Evolutionary conservation across 1,284 basidiomycete species (phyloP), one percentile per base, ranked within the genome.

Genomic region (Cryptococcus hybrid): DNA sequence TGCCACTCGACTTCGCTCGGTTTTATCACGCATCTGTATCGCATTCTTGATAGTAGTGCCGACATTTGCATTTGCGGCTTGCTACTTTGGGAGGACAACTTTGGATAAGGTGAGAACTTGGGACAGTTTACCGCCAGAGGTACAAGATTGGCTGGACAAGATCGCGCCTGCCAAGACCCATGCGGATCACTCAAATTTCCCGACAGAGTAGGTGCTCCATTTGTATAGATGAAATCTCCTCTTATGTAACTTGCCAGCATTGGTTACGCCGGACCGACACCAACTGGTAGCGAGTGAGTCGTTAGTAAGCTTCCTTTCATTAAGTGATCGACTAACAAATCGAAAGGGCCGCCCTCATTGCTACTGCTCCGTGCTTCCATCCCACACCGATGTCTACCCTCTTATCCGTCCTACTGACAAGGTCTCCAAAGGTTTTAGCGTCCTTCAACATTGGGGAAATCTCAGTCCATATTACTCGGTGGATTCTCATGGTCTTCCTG

Each of bases 181-280:
- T n/a, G 60, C 64, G 12, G 64, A 74, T 50, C 50, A 66, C 54
- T 61, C 61, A 5, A 59, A 67, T 45, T 78, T 78, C 60, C 76
- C 76, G 0, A 75, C 71, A 5, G 58, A 76, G 76, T 78, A 56
- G 61, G 76, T 65, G 6, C 1, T 15, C 13, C 13, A 15, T 50
- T 15, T 24, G 30, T 39, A 13, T 38, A 37, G 34, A 6, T 1
- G 5, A 38, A 40, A 40, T n/a, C 38, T 42, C 3, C 8, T 3
- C 40, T 47, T 18, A 47, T 30, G 13, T 34, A 13, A n/a, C 24
- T 45, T 18, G 3, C 9, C 35, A 76, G 86, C 60, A 84, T 93
- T 9, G 91, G 91, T 46, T 88, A 90, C 71, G 82, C 87, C 11
- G 91, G 91, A 7, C 84, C 82, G 8, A 93, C 90, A 1, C 88